Evolutionary conservation across 108 stramenopile genomes (phyloP).

Genomic region (Skeletonema costatum): DNA sequence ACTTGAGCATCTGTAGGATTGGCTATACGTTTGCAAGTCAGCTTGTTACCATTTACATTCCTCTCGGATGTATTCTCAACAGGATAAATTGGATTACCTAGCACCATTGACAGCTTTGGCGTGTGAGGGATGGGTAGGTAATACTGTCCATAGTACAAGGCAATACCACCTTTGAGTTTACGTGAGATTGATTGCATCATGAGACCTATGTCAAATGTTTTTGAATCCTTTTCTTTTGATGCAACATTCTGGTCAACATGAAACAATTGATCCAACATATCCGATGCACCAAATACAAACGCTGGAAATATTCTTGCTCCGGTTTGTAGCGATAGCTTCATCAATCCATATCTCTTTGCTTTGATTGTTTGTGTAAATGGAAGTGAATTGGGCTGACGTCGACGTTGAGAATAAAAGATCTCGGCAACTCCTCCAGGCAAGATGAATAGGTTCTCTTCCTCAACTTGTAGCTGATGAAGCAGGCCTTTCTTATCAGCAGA

Average conservation of each 20-base stretch:
- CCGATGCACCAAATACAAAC: slow-evolving; percentile 62
- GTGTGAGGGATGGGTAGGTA: slow-evolving; percentile 12
- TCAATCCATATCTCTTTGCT: slow-evolving; percentile 40
- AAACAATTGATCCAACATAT: slow-evolving; percentile 38
- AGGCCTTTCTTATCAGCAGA: slow-evolving; percentile 16
- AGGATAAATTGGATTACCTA: slow-evolving; percentile 16
- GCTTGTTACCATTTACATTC: slow-evolving; percentile 3
- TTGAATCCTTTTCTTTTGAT: background rate
- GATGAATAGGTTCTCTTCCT: slow-evolving; percentile 15
- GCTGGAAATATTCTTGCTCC: slow-evolving; percentile 60
- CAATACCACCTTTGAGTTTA: slow-evolving; percentile 16
- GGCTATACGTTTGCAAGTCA: slow-evolving; percentile 9
- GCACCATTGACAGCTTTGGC: slow-evolving; percentile 12
- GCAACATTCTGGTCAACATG: background rate
- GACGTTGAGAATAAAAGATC: slow-evolving; percentile 5
- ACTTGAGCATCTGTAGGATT: slow-evolving; percentile 24
- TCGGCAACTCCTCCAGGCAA: slow-evolving; percentile 33
- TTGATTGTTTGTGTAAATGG: slow-evolving; percentile 24
- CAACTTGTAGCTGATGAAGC: background rate
- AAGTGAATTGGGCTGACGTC: background rate
- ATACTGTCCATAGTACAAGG: slow-evolving; percentile 21
- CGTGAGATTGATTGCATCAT: slow-evolving; percentile 9
- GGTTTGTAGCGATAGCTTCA: slow-evolving; percentile 62
- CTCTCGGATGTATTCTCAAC: background rate
- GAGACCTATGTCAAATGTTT: background rate